Conservation (phyloP, 2,329 filamentous ascomycete species). For the Ophiocordyceps australis region DNA sequence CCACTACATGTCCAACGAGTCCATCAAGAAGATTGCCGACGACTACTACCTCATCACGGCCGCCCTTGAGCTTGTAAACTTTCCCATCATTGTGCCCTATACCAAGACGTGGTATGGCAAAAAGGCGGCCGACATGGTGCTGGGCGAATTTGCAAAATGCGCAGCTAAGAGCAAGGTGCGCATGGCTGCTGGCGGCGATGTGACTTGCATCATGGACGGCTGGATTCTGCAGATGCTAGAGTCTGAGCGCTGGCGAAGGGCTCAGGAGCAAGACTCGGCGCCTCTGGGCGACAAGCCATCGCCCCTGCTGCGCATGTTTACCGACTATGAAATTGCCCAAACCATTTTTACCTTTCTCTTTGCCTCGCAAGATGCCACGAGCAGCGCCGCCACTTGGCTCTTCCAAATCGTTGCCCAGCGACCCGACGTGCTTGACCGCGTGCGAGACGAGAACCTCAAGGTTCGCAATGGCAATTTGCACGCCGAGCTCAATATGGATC, state of each 20-base stretch:
- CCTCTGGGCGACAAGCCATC: constrained; percentile 63
- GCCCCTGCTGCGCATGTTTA: constrained; percentile 70
- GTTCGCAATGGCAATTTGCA: constrained; percentile 58
- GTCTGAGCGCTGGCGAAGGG: constrained; percentile 65
- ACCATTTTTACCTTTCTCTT: constrained; percentile 95
- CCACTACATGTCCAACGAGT: constrained; percentile 80
- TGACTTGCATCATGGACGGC: constrained; percentile 86
- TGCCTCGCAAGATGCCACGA: constrained; percentile 92
- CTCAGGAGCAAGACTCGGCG: constrained; percentile 53
- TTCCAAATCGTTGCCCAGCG: constrained; percentile 90
- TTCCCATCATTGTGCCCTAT: constrained; percentile 88
- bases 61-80: constrained; percentile 92
- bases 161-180: constrained; percentile 84
- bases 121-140: constrained; percentile 83
- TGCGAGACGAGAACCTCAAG: constrained; percentile 77
- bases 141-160: constrained; percentile 78
- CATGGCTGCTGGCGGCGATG: constrained; percentile 73
- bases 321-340: constrained; percentile 79
- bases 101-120: constrained; percentile 97
- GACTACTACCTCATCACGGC: constrained; percentile 96
- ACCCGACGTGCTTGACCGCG: constrained; percentile 76
- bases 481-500: constrained; percentile 57
- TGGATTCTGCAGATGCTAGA: constrained; percentile 85
- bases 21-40: constrained; percentile 84
- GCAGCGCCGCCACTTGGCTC: constrained; percentile 82